Evolutionary conservation across 257 asterid species (phyloP).

Genomic region (Verbena officinalis): DNA sequence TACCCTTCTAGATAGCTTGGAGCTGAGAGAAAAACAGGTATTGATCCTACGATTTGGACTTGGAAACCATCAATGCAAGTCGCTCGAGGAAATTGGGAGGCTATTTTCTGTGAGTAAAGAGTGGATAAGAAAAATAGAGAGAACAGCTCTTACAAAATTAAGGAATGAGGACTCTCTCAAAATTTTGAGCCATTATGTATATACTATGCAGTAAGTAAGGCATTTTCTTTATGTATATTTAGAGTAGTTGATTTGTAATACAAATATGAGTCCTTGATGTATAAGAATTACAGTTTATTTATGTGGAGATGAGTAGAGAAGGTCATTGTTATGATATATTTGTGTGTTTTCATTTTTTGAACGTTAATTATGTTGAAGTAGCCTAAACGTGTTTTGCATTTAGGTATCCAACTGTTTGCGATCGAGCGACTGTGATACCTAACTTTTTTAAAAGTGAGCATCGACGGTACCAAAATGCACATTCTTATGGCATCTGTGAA

Average conservation of each 20-base stretch:
- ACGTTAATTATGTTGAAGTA: background rate
- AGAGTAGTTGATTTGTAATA: slow-evolving; percentile 1
- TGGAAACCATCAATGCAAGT: slow-evolving; percentile 50
- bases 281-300: slow-evolving; percentile 13
- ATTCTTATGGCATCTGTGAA: too few species aligned
- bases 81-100: slow-evolving; percentile 82
- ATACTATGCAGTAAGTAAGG: slow-evolving; percentile 35
- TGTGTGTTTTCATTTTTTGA: background rate
- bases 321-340: background rate
- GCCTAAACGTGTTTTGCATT: background rate
- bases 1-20: slow-evolving; percentile 59
- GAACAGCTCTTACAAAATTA: slow-evolving; percentile 60
- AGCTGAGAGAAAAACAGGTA: slow-evolving; percentile 69
- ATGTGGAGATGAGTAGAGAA: background rate
- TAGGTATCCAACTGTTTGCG: background rate
- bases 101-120: slow-evolving; percentile 79
- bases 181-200: slow-evolving; percentile 52
- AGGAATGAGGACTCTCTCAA: slow-evolving; percentile 46
- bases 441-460: background rate
- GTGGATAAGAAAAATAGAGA: slow-evolving; percentile 84
- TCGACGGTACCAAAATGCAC: background rate
- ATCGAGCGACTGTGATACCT: too few species aligned
- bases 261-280: slow-evolving; percentile 17
- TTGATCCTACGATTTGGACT: slow-evolving; percentile 76
- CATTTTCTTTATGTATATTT: background rate